Base-by-base conservation (phyloP, 2,329 filamentous ascomycete species). In the Paracorniculantispora psalliotae region DNA sequence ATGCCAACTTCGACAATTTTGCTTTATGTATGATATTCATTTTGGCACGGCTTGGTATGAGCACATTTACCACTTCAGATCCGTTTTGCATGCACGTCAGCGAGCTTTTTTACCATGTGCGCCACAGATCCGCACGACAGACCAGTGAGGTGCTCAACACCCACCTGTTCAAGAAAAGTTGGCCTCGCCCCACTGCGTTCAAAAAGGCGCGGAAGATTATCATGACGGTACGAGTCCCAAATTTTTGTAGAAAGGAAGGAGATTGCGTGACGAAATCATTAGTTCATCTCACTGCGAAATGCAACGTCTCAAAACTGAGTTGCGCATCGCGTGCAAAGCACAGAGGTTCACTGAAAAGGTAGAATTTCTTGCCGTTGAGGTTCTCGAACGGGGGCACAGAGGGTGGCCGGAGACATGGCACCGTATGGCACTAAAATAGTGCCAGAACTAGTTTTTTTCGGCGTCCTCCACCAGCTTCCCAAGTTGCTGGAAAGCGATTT, bases 41-140 rank as follows among this genome's bases (percentile, higher is more conserved):
- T 25, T 17, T 15, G 43, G 8, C 43, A 46, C 19, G 17, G 15
- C n/a, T 21, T 33, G n/a, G 13, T 15, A 17, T 46, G 46, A 50
- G 21, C 41, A 35, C 19, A 48, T 48, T 37, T 55, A 15, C 46
- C 39, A 39, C 39, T 35, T 19, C n/a, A 35, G 19, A 26, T 19
- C 52, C 52, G 33, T 55, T 37, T 35, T 19, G 30, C 19, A 48
- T 39, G 43, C 53, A 47, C 41, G 41, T 55, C 23, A 56, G 43
- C 30, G 37, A 26, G 46, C n/a, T 35, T 50, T 47, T 17, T 39
- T 25, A 54, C 33, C 26, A 44, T 25, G 17, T 10, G 35, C 41
- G 52, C 41, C 41, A 47, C 41, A 26, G 52, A 47, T 55, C 52
- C 41, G 52, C 41, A 35, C 41, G 8, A 25, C 6, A 21, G 25